Evolutionary conservation across 768 basidiomycete genomes (phyloP).

Genomic region (Mycena belliarum): DNA sequence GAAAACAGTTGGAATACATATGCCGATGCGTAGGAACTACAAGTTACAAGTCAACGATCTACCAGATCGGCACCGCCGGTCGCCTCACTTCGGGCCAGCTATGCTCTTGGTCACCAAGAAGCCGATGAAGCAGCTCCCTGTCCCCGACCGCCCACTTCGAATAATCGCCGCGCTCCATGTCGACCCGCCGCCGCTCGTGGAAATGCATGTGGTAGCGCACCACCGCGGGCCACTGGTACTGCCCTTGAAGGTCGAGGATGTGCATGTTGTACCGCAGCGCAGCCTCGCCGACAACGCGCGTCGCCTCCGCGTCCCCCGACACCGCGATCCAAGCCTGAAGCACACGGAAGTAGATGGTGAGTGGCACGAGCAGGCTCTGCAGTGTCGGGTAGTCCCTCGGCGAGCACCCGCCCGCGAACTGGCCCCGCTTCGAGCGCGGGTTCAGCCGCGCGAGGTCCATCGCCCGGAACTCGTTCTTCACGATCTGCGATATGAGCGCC

Average conservation of each 20-base stretch:
- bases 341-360: slow-evolving; percentile 8
- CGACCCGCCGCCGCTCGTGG: slow-evolving; percentile 2
- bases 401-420: slow-evolving; percentile 3
- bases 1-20: too few relatives aligned
- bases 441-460: slow-evolving; percentile 7
- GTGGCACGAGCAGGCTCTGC: slow-evolving; percentile 1
- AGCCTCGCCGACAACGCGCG: not conserved
- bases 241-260: slow-evolving; percentile 3
- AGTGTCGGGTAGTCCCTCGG: slow-evolving; percentile 1
- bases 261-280: slow-evolving; percentile 7
- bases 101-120: not conserved
- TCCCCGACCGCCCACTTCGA: slow-evolving; percentile 6
- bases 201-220: slow-evolving; percentile 14
- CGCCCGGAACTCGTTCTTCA: slow-evolving; percentile 5
- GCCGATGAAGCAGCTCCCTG: not conserved
- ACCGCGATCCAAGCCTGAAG: not conserved
- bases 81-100: too few relatives aligned
- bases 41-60: too few relatives aligned
- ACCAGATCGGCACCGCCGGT: too few relatives aligned
- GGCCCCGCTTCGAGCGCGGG: not conserved
- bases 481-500: not conserved
- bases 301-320: not conserved
- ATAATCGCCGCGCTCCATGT: slow-evolving; percentile 6
- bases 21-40: too few relatives aligned
- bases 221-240: slow-evolving; percentile 1